Base-by-base conservation (phyloP, 176 grass and related monocot species). In the Rhipidocladum racemiflorum region DNA sequence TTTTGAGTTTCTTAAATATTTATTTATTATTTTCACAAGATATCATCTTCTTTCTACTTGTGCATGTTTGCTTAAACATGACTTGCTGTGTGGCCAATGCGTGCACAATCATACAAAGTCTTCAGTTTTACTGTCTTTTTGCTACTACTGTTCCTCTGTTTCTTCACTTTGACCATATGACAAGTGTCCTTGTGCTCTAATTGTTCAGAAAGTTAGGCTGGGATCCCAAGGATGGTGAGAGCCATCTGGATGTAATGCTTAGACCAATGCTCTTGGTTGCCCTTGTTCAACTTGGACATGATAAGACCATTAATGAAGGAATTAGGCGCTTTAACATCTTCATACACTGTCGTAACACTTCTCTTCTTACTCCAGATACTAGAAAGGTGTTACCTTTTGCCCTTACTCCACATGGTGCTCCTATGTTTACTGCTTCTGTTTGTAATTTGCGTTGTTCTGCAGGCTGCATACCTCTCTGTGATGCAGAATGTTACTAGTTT, bases 151-250 rank as follows among this genome's bases (percentile, higher is more conserved):
- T 61, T 28, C 61, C 9, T 67, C 17, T 49, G 48, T 68, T 67
- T 60, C 24, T 11, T 42, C 43, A 25, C 40, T 28, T 29, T 72
- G 51, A 3, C 65, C 28, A 65, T 76, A 45, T 83, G 36, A 72
- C 45, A 48, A 76, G 21, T 35, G 1, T 56, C 16, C 3, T 32
- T 75, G 9, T 71, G 43, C 65, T 15, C 13, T 75, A 18, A 1
- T 65, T 80, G 81, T 67, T 77, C 83, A 98, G 95, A 83, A 98
- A 86, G 55, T 89, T 98, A 80, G 95, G 90, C 48, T 98, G 95
- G 95, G 91, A 93, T 53, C 84, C 49, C 29, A 97, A 93, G 53
- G 68, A 84, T 20, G 61, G 82, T 65, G 94, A 97, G 70, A 89
- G 75, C 57, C 84, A 97, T 86, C 79, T 93, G 62, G 84, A 93